Conservation (phyloP, 2,329 filamentous ascomycete species). For the Cytospora piceicola region DNA sequence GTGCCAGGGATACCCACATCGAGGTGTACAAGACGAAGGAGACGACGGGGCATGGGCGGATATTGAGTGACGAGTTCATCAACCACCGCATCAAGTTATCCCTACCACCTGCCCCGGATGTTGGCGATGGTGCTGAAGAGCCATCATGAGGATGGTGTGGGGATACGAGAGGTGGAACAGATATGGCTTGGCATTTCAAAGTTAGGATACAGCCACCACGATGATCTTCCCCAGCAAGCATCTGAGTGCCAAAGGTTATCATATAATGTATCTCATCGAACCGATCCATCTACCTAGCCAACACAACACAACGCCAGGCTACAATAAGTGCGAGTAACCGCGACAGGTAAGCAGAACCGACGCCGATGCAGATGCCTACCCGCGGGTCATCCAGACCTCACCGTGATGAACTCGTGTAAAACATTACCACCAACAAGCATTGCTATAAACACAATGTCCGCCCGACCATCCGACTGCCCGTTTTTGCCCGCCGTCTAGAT, state of each 20-base stretch:
- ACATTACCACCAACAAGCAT: slow-evolving; percentile 14
- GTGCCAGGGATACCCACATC: slow-evolving; percentile 65
- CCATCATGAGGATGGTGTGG: slow-evolving; percentile 3
- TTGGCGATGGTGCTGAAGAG: slow-evolving; percentile 5
- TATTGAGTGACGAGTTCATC: slow-evolving; percentile 77
- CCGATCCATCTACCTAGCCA: slow-evolving; percentile 22
- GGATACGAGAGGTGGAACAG: no score
- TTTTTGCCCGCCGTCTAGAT: slow-evolving; percentile 1
- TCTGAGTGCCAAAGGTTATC: background rate
- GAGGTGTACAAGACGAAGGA: slow-evolving; percentile 77
- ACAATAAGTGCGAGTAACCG: slow-evolving; percentile 11
- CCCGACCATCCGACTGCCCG: background rate
- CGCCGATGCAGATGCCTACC: background rate
- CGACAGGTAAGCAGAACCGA: background rate
- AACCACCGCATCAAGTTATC: slow-evolving; percentile 69
- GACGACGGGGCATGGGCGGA: slow-evolving; percentile 69
- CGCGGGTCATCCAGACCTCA: background rate
- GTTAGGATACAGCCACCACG: background rate
- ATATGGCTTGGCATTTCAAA: background rate
- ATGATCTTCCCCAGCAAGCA: background rate
- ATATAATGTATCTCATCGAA: slow-evolving; percentile 14
- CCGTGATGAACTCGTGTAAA: background rate
- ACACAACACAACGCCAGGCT: slow-evolving; percentile 26
- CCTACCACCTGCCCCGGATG: slow-evolving; percentile 34
- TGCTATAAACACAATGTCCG: background rate